Evolutionary conservation across 1,284 basidiomycete species (phyloP), one percentile per base, ranked within the genome.

Genomic region (Cronartium quercuum): DNA sequence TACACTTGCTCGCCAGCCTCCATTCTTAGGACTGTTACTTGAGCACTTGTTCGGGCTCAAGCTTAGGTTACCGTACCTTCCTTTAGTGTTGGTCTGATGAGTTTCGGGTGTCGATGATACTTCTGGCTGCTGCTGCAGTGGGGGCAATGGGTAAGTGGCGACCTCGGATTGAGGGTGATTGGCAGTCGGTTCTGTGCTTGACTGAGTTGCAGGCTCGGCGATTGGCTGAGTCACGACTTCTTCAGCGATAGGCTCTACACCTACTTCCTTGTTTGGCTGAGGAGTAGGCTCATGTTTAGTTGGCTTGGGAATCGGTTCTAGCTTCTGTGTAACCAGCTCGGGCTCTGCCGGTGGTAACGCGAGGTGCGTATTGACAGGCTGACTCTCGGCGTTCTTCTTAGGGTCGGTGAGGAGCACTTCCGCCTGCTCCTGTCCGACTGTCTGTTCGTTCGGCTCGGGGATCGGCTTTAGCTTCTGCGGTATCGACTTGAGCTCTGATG

Each of bases 1-100:
- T 12, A 69, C 29, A 29, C 58, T 62, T 24, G 47, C 60, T 69
- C 67, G 40, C 67, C 67, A 69, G 9, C 57, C 57, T 21, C 38
- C 60, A 12, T 55, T 69, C 38, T 69, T 69, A 41, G 13, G 13
- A 60, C 15, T 60, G 1, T 10, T 60, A 12, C 15, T 21, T 12
- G 34, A 21, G 57, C 15, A 3, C 34, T 24, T 34, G 12, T 60
- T 34, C 57, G 42, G 42, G n/a, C 42, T 44, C 57, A 2, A n/a
- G n/a, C 42, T 44, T n/a, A 44, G n/a, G 42, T 44, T 44, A 12
- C 42, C 42, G 42, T 44, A 44, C 42, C 2, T 44, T 44, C 42
- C 42, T 44, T 44, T 44, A n/a, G 42, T 12, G 10, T 12, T 44
- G 42, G 42, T 44, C n/a, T 44, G 10, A 10, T 34, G 57, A 58